Conservation (phyloP, 176 grass and related monocot genomes). For the Alopecurus myosuroides region DNA sequence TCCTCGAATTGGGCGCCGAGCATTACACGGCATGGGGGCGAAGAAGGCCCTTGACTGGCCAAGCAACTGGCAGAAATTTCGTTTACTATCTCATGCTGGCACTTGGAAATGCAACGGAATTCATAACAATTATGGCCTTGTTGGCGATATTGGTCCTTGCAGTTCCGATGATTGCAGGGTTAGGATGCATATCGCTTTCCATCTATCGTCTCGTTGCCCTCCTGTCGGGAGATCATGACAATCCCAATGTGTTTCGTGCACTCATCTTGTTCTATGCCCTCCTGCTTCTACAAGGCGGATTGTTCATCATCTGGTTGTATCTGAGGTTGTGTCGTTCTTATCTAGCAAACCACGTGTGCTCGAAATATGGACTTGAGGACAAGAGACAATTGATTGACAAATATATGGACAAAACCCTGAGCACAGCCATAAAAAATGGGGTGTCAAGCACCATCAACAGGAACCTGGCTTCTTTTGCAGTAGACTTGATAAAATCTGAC, state of each 20-base stretch:
- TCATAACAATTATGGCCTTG: neutral
- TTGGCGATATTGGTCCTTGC: neutral
- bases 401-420: neutral
- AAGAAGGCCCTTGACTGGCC: neutral
- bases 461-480: neutral
- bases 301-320: neutral
- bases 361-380: neutral
- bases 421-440: neutral
- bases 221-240: neutral
- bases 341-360: neutral
- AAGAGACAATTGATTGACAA: neutral
- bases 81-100: neutral
- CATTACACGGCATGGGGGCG: neutral
- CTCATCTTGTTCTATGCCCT: slow-evolving; percentile 11
- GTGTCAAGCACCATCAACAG: neutral
- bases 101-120: neutral
- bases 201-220: neutral
- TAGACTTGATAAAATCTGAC: neutral
- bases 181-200: neutral
- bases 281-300: slow-evolving; percentile 1
- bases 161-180: neutral
- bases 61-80: neutral
- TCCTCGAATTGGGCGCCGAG: neutral
- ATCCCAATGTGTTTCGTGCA: neutral
- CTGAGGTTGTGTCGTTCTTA: neutral